Percentiles rank a stretch among this genome's conserved stretches.
Conservation (phyloP, 2,329 filamentous ascomycete species). For the Onygenales sp. region DNA sequence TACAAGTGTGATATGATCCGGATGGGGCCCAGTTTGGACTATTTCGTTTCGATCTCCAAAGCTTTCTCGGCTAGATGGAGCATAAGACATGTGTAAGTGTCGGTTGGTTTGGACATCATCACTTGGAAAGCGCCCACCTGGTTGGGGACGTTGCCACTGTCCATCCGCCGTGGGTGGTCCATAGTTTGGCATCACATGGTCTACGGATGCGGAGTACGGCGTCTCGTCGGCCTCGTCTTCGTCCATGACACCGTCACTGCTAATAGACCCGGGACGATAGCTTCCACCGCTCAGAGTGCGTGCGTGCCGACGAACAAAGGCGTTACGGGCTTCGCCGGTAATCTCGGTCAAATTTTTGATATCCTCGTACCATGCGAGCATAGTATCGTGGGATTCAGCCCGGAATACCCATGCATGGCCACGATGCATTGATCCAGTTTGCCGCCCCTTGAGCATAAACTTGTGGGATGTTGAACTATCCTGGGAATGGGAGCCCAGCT, state of each 20-base stretch:
- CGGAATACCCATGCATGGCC: slow-evolving; percentile 61
- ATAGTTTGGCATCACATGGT: slow-evolving; percentile 31
- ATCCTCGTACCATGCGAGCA: slow-evolving; percentile 95
- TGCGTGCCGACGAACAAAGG: slow-evolving; percentile 74
- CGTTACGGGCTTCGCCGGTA: slow-evolving; percentile 75
- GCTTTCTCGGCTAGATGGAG: slow-evolving; percentile 71
- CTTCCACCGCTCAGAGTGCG: slow-evolving; percentile 63
- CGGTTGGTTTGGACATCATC: slow-evolving; percentile 82
- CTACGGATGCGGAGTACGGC: slow-evolving; percentile 57
- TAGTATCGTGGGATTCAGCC: slow-evolving; percentile 71
- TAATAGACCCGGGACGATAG: slow-evolving; percentile 49
- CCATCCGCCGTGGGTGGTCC: slow-evolving; percentile 28
- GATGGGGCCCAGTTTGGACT: slow-evolving; percentile 45
- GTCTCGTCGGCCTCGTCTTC: slow-evolving; percentile 61
- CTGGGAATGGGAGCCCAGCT: slow-evolving; percentile 82
- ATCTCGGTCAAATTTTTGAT: slow-evolving; percentile 85
- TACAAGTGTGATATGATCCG: background rate
- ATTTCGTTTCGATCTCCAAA: slow-evolving; percentile 57
- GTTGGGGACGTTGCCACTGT: slow-evolving; percentile 60
- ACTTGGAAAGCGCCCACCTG: slow-evolving; percentile 94
- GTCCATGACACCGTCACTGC: slow-evolving; percentile 68
- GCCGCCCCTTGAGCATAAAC: slow-evolving; percentile 93
- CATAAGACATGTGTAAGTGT: slow-evolving; percentile 69
- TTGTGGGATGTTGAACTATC: slow-evolving; percentile 83
- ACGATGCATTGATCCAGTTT: slow-evolving; percentile 86